These are phyloP conservation scores for Lentinula edodes DNA, from an alignment of 768 basidiomycete species.

Conservation along the genomic window DNA sequence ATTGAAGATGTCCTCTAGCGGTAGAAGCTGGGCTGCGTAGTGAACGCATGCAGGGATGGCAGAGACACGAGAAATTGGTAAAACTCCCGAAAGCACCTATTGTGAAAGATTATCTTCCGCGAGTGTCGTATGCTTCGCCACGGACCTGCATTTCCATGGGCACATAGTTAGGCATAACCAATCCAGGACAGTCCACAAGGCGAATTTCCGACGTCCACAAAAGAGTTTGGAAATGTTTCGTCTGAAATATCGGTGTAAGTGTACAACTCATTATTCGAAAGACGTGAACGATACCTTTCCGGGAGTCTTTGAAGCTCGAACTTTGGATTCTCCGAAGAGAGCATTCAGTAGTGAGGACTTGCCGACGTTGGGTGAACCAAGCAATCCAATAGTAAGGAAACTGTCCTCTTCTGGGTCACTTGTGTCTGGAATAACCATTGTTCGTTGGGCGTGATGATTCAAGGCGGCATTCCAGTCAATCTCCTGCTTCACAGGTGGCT, in stretches of 20 bases:
- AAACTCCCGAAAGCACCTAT: slow-evolving; percentile 63
- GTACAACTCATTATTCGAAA: neutral
- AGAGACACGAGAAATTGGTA: slow-evolving; percentile 79
- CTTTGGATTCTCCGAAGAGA: slow-evolving; percentile 72
- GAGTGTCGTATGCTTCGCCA: neutral
- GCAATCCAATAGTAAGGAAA: slow-evolving; percentile 74
- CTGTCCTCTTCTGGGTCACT: slow-evolving; percentile 35
- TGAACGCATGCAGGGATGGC: slow-evolving; percentile 83
- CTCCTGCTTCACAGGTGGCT: slow-evolving; percentile 51
- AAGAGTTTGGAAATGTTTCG: slow-evolving; percentile 93
- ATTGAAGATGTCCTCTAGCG: slow-evolving; percentile 66
- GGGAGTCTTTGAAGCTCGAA: slow-evolving; percentile 79
- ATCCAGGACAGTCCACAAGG: slow-evolving; percentile 92
- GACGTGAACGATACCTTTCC: slow-evolving; percentile 55
- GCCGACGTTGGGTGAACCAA: slow-evolving; percentile 94
- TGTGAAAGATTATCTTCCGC: neutral
- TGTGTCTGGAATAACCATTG: slow-evolving; percentile 25
- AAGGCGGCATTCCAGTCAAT: slow-evolving; percentile 74
- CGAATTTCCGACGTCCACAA: slow-evolving; percentile 85
- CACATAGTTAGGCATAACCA: slow-evolving; percentile 82
- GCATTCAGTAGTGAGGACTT: slow-evolving; percentile 93
- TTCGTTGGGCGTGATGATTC: slow-evolving; percentile 34
- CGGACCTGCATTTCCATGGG: slow-evolving; percentile 79
- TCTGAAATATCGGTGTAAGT: slow-evolving; percentile 35
- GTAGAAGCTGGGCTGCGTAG: slow-evolving; percentile 60